phyloP scores from a whole-genome alignment of 768 basidiomycete species.

The Leucocoprinus leucothites region DNA sequence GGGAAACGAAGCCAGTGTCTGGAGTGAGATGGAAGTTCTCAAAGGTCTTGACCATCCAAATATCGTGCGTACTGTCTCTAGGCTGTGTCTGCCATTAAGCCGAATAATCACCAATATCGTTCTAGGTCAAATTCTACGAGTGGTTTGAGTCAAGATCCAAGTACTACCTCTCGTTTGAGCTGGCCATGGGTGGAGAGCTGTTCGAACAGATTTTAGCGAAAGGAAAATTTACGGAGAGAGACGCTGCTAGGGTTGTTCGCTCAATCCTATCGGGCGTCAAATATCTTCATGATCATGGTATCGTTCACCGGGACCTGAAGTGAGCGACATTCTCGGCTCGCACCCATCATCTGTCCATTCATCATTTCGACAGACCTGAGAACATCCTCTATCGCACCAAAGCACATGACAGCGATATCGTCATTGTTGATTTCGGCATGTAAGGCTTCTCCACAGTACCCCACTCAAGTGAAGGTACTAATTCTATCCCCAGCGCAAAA shows the following conservation, averaged over 20 bases:
- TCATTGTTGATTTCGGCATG: conserved; percentile 98
- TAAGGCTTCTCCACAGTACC: conserved; percentile 23
- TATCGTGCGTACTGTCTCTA: conserved; percentile 53
- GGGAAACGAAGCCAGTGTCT: conserved; percentile 83
- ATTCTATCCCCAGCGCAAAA: conserved; percentile 56
- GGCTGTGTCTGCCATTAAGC: background rate
- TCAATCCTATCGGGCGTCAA: conserved; percentile 82
- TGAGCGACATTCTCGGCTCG: conserved; percentile 27
- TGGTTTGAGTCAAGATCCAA: conserved; percentile 94
- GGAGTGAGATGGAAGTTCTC: conserved; percentile 92
- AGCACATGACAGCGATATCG: conserved; percentile 75
- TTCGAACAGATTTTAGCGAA: conserved; percentile 83
- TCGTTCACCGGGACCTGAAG: conserved; percentile 98
- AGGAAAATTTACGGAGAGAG: conserved; percentile 92
- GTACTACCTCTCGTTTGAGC: conserved; percentile 94
- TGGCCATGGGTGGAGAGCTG: conserved; percentile 91
- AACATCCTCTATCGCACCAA: conserved; percentile 91
- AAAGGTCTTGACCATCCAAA: conserved; percentile 89
- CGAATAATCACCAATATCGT: background rate
- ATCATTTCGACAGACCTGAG: conserved; percentile 63
- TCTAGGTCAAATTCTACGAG: conserved; percentile 91
- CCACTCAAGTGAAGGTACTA: background rate
- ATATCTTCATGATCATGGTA: conserved; percentile 89
- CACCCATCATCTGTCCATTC: background rate
- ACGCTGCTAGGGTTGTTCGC: conserved; percentile 78